These are phyloP conservation scores for Pyracantha coccinea DNA, from an alignment of 331 rosid species.

Conservation along the genomic window DNA sequence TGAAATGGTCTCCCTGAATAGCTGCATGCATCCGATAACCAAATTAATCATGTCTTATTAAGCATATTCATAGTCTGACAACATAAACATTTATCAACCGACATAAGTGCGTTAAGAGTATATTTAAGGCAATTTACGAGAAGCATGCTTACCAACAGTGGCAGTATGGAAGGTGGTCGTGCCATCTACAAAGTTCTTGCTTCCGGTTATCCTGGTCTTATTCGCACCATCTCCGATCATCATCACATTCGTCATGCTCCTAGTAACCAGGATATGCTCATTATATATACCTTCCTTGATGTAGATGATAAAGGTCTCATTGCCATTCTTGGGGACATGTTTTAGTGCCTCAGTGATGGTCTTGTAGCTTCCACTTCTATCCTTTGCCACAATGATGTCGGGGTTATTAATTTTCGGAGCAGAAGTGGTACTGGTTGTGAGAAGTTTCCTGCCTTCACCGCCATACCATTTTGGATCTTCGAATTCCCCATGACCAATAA, in stretches of 20 bases:
- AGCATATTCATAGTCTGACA: background rate
- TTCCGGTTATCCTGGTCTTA: conserved; percentile 57
- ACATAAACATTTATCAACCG: background rate
- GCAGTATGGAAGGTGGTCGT: conserved; percentile 42
- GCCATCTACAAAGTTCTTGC: conserved; percentile 44
- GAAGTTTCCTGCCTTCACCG: conserved; percentile 24
- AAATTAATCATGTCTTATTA: background rate
- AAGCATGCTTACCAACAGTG: conserved; percentile 35
- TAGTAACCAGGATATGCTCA: conserved; percentile 36
- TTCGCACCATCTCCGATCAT: conserved; percentile 59
- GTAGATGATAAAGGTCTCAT: conserved; percentile 37
- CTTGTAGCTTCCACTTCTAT: conserved; percentile 50
- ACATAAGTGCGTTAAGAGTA: background rate
- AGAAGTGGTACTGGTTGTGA: background rate
- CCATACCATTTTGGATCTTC: too few relatives aligned
- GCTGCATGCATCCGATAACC: conserved; percentile 19
- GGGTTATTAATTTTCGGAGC: conserved; percentile 12
- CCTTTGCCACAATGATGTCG: conserved; percentile 48
- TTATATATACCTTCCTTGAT: conserved; percentile 55
- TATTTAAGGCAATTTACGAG: background rate
- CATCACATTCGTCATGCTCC: conserved; percentile 36
- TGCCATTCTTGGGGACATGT: conserved; percentile 29
- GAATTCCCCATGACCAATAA: too few relatives aligned
- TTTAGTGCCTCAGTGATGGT: conserved; percentile 42
- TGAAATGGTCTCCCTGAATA: conserved; percentile 44